Evolutionary conservation across 2,329 filamentous ascomycete genomes (phyloP), one percentile per base, ranked within the genome.

Genomic region (Drechmeria coniospora): DNA sequence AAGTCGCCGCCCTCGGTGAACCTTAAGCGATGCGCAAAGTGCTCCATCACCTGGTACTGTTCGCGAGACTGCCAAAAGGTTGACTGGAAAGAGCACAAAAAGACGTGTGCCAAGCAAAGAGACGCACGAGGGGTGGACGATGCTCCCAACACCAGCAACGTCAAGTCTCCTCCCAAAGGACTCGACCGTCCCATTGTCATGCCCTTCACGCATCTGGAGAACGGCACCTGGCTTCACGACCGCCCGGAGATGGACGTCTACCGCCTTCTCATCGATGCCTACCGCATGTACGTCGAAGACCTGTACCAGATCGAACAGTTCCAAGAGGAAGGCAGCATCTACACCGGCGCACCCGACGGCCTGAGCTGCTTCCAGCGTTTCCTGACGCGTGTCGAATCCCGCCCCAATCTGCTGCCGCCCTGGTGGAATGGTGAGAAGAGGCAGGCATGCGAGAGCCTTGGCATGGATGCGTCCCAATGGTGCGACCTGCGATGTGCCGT

Each of bases 41-140:
- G 64, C 52, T 49, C 47, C n/a, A 36, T 36, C 0, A 49, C 52
- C 0, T 45, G 37, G 15, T 70, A 70, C 45, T 72, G 65, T 51
- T 62, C 59, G 23, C 50, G 50, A 15, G 53, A 58, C 20, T 70
- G 65, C 46, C 59, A 69, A 41, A 63, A 59, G 35, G 40, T 44
- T 2, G 52, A 68, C 39, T 70, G 59, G 61, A 61, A 62, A 36
- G 15, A 11, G 3, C 64, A 70, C 43, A 62, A 62, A 38, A 54
- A 53, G 32, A 34, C 41, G 7, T 67, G 62, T 43, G 40, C 36
- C 25, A 46, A 42, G 33, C 33, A 42, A 33, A 24, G 23, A n/a
- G 21, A 28, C 6, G 16, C 23, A 9, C 10, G 18, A 6, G 18
- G 18, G 7, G 18, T 6, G 7, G 18, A 10, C 20, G 20, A n/a